Base-by-base conservation (phyloP, 768 basidiomycete species). In the Leccinum obscurum region DNA sequence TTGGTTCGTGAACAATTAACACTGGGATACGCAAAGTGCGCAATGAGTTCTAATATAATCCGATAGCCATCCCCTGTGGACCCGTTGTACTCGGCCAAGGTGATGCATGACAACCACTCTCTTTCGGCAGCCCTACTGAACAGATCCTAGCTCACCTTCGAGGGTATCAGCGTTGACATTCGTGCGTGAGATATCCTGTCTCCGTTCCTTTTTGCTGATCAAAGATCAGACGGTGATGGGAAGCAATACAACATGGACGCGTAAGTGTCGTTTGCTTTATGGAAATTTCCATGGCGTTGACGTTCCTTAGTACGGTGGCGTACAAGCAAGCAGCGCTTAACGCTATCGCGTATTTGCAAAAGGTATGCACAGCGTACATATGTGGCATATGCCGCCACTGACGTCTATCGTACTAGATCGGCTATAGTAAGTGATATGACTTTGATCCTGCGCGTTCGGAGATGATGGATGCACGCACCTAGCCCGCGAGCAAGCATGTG, bases 281-380 rank as follows among this genome's bases (percentile, higher is more conserved):
- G 13, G 15, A 51, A 13, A 8, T 51, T 34, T 20, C 0, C 2
- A 22, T 22, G 24, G 56, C 6, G 30, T 44, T 53, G 48, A 50
- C 54, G n/a, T 10, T 20, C 22, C 35, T 32, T 54, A 88, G 86
- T 0, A 83, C 88, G 22, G 87, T 89, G 17, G 89, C 90, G 3
- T 92, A 88, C 70, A 90, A 92, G 69, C 88, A 89, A 73, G 90
- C 90, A 6, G 88, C 90, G 0, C 74, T 90, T 57, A 90, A 90
- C 65, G 82, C 87, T 2, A 91, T 92, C 55, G 81, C 82, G 2
- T 92, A 92, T 70, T 77, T 92, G 49, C 77, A 80, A 76, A 88
- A 88, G 80, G 85, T 85, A 54, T 28, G 69, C 62, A 41, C 39
- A 50, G 17, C 0, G 17, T 8, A 1, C 30, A 30, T 0, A 30